Evolutionary conservation across 176 grass and related monocot species (phyloP).

Genomic region (Tillandsia leiboldiana): DNA sequence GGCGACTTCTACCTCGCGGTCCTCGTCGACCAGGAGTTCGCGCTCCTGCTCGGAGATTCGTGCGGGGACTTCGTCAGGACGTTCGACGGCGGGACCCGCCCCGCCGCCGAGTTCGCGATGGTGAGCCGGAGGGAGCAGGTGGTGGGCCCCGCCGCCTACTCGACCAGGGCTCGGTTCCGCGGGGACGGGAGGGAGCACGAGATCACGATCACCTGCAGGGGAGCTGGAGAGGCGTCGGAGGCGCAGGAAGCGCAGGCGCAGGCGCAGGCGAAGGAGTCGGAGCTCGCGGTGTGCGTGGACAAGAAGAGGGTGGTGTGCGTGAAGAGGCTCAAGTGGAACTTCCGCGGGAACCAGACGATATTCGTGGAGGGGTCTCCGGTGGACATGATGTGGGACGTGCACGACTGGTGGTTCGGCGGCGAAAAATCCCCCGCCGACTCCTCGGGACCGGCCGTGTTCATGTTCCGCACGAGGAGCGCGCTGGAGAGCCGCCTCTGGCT

Average conservation of each 20-base stretch:
- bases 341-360: constrained; percentile 82
- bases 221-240: background rate
- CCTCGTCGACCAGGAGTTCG: constrained; percentile 48
- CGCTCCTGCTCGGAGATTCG: constrained; percentile 57
- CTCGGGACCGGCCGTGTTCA: constrained; percentile 54
- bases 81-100: constrained; percentile 38
- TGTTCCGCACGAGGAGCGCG: constrained; percentile 64
- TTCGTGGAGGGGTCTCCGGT: constrained; percentile 82
- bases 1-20: constrained; percentile 63
- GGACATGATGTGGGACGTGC: constrained; percentile 93
- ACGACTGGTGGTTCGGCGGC: constrained; percentile 54
- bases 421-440: background rate
- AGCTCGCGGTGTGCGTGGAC: constrained; percentile 68
- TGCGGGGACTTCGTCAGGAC: constrained; percentile 50
- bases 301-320: constrained; percentile 60
- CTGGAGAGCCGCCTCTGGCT: constrained; percentile 90
- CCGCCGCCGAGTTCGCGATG: constrained; percentile 25
- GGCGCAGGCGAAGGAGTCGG: constrained; percentile 16
- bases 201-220: constrained; percentile 51
- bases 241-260: background rate
- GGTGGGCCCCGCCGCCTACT: constrained; percentile 33
- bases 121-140: constrained; percentile 46
- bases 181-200: constrained; percentile 67
- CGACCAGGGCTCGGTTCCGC: constrained; percentile 41
- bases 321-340: constrained; percentile 54